Evolutionary conservation across 805 yeast species (phyloP), one percentile per base, ranked within the genome.

Genomic region (Candida khao-thaluensis): DNA sequence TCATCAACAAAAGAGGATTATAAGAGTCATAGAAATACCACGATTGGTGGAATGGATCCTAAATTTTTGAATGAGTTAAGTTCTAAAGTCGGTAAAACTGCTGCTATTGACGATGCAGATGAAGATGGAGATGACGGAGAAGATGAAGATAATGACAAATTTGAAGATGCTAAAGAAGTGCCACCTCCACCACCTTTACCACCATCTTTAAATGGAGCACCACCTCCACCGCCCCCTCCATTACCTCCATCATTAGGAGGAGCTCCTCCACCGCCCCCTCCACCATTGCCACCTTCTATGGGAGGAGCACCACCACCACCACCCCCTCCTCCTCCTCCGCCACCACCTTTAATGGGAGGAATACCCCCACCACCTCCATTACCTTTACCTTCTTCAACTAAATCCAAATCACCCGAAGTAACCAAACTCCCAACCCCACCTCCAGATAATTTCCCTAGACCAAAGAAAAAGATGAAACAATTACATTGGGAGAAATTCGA

Each of bases 401-500:
- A 53, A 2, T 49, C 52, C 5, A 47, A 53, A 17, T 51, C 54
- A 14, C 47, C 50, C 4, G 55, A 56, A 3, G 17, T 23, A 7
- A 27, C 22, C 2, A 21, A 37, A 33, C 21, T n/a, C n/a, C 42
- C 51, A 6, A 35, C 42, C 12, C 42, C 56, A 16, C 59, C 60
- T 20, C 58, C 59, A 27, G 82, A 76, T 28, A 64, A 64, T 35
- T 72, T 73, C 44, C 85, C 85, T 18, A 63, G 78, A 47, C 79
- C 81, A 14, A 71, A 71, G 56, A 71, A 69, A 44, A 81, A 78
- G 57, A 62, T 85, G 63, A 85, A 83, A 53, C 95, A 85, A 52
- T 74, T 85, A 45, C 95, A 85, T 51, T 85, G 93, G 95, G 93
- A 85, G 46, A 83, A 79, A 52, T 64, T 85, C 32, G 85, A 81